Evolutionary conservation across 805 yeast species (phyloP).

Genomic region (Clavispora phyllophila): DNA sequence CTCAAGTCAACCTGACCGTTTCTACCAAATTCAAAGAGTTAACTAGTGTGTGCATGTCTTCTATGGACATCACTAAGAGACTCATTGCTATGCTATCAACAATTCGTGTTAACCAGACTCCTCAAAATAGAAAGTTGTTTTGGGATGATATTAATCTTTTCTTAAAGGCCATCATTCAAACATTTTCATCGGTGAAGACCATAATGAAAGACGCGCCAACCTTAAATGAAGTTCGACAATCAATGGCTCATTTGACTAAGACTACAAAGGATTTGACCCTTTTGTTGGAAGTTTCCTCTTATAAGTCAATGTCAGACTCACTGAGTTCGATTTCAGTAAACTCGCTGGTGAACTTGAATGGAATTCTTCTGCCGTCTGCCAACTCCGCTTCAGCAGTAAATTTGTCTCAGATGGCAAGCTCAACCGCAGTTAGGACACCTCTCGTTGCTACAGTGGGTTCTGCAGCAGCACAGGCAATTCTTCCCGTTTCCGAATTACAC

Average conservation of each 20-base stretch:
- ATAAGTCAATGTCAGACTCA: slow-evolving; percentile 12
- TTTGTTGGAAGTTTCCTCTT: slow-evolving; percentile 52
- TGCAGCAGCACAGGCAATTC: slow-evolving; percentile 15
- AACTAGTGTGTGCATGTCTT: slow-evolving; percentile 68
- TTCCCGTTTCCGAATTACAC: slow-evolving; percentile 10
- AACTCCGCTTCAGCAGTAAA: slow-evolving; percentile 5
- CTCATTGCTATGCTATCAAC: slow-evolving; percentile 51
- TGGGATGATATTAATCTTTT: slow-evolving; percentile 86
- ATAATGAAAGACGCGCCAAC: slow-evolving; percentile 79
- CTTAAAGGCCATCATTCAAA: slow-evolving; percentile 75
- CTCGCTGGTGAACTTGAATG: slow-evolving; percentile 1
- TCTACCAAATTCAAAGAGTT: slow-evolving; percentile 70
- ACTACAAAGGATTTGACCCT: slow-evolving; percentile 90
- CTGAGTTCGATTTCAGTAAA: slow-evolving; percentile 9
- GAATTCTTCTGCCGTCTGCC: not conserved
- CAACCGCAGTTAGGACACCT: slow-evolving; percentile 11
- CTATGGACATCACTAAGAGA: slow-evolving; percentile 76
- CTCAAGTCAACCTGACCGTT: slow-evolving; percentile 30
- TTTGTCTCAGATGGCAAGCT: slow-evolving; percentile 2
- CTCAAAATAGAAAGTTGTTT: slow-evolving; percentile 53
- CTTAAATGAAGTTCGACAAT: slow-evolving; percentile 72
- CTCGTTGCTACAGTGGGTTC: slow-evolving; percentile 14
- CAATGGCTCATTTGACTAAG: slow-evolving; percentile 75
- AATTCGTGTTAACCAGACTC: slow-evolving; percentile 44
- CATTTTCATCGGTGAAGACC: slow-evolving; percentile 75